Conservation (phyloP, 78 protist species). For the Emiliania huxleyi region DNA sequence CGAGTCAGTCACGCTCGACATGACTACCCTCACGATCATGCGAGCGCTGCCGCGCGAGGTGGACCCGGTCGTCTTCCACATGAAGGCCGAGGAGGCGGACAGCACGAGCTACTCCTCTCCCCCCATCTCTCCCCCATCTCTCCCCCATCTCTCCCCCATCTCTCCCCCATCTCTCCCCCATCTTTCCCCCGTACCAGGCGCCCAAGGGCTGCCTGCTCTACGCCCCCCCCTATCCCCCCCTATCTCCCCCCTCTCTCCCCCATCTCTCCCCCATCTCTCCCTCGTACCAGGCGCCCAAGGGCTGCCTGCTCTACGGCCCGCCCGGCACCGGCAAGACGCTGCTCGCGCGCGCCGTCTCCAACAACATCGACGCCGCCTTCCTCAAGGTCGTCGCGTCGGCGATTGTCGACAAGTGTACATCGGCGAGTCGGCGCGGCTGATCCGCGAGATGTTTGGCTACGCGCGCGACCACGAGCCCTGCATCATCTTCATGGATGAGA, state of each 20-base stretch:
- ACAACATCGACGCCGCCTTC: conserved; percentile 91
- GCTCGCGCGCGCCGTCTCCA: conserved; percentile 98
- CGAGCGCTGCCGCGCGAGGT: conserved; percentile 90
- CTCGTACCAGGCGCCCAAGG: no score
- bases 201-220: no score
- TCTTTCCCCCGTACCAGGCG: conserved; percentile 91
- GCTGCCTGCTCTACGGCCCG: conserved; percentile 95
- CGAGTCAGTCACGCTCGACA: conserved; percentile 99
- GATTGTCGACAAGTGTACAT: conserved; percentile 99
- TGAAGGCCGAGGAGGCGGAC: conserved; percentile 89
- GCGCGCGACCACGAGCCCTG: no score
- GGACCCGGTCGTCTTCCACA: conserved; percentile 98
- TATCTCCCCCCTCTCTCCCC: no score
- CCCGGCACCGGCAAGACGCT: conserved; percentile 96
- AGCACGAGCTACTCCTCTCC: conserved; percentile 38
- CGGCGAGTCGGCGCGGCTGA: conserved; percentile 98
- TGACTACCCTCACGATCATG: conserved; percentile 99
- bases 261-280: no score
- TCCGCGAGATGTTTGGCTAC: conserved; percentile 99
- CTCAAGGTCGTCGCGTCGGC: conserved; percentile 97
- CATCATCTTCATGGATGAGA: conserved; percentile 99
- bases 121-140: conserved; percentile 94
- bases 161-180: conserved; percentile 99
- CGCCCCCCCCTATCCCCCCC: no score
- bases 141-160: conserved; percentile 96